Evolutionary conservation across 164 flowering plant genomes (phyloP).

Genomic region (Sextonia rubra): DNA sequence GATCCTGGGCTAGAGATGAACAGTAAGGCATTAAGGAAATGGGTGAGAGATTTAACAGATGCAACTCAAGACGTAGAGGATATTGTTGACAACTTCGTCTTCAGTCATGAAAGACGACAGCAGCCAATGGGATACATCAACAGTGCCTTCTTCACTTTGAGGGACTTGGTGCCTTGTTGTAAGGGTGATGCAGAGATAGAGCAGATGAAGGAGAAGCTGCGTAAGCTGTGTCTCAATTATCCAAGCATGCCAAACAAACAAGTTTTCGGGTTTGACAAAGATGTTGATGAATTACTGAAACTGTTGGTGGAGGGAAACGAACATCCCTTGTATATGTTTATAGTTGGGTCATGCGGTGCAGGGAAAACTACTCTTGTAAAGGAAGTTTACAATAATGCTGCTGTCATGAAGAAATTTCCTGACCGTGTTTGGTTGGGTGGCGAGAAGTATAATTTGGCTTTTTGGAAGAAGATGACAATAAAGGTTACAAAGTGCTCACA

Average conservation of each 20-base stretch:
- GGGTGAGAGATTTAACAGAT: slow-evolving; percentile 16
- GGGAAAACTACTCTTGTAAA: not conserved
- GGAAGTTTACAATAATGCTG: not conserved
- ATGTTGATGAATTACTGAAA: not conserved
- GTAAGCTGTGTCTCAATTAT: not conserved
- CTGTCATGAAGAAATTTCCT: not conserved
- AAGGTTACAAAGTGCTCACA: not conserved
- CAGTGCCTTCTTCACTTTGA: not conserved
- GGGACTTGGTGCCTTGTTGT: not conserved
- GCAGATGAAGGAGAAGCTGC: not conserved
- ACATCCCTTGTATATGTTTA: not conserved
- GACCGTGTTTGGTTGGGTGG: not conserved
- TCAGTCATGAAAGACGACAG: not conserved
- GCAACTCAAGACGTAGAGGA: slow-evolving; percentile 18
- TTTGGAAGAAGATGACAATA: not conserved
- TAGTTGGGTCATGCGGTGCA: not conserved
- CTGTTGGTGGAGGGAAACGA: no score
- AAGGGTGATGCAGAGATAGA: not conserved
- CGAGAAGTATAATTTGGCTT: no score
- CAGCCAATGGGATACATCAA: not conserved
- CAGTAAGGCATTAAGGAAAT: slow-evolving; percentile 6
- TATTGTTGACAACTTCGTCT: slow-evolving; percentile 8
- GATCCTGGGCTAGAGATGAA: slow-evolving; percentile 8
- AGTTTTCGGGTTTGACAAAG: not conserved
- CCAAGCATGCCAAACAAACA: not conserved